Evolutionary conservation across 73 alveolate genomes (phyloP).

Genomic region (Uronychia setigera): DNA sequence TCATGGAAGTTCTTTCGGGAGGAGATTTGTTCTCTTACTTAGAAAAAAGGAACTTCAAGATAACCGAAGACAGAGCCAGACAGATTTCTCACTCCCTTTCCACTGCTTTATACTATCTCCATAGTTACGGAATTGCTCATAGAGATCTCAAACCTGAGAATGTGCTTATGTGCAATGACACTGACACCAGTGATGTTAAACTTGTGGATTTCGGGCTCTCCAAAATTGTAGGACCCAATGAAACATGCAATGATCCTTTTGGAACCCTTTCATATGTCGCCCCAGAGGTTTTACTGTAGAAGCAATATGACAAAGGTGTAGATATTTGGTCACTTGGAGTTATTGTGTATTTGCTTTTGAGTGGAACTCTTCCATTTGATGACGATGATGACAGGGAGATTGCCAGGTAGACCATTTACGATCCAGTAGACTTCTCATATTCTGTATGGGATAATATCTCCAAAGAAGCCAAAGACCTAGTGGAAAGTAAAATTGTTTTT

Average conservation of each 20-base stretch:
- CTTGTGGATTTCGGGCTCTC: conserved; percentile 90
- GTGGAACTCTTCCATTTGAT: conserved; percentile 88
- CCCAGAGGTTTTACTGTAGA: conserved; percentile 83
- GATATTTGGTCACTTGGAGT: conserved; percentile 88
- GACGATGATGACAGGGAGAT: conserved; percentile 86
- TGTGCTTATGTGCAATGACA: conserved; percentile 70
- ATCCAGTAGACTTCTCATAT: conserved; percentile 76
- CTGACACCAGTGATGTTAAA: conserved; percentile 74
- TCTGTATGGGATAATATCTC: conserved; percentile 74
- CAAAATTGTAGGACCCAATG: conserved; percentile 88
- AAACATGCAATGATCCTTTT: conserved; percentile 83
- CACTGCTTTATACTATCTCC: conserved; percentile 80
- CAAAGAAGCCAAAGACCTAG: conserved; percentile 71
- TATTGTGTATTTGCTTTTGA: conserved; percentile 72
- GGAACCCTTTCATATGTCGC: conserved; percentile 91
- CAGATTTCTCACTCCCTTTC: conserved; percentile 72
- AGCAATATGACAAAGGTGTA: conserved; percentile 75
- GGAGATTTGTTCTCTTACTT: conserved; percentile 91
- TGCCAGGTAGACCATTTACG: conserved; percentile 79
- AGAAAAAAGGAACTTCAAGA: conserved; percentile 66
- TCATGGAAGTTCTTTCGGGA: conserved; percentile 85
- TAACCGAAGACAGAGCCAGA: conserved; percentile 77
- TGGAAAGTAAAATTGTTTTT: conserved; percentile 36
- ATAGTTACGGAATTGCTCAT: conserved; percentile 84
- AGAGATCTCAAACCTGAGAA: conserved; percentile 91